Evolutionary conservation across 1,284 basidiomycete species (phyloP), one percentile per base, ranked within the genome.

Genomic region (Fomitiporia mediterranea): DNA sequence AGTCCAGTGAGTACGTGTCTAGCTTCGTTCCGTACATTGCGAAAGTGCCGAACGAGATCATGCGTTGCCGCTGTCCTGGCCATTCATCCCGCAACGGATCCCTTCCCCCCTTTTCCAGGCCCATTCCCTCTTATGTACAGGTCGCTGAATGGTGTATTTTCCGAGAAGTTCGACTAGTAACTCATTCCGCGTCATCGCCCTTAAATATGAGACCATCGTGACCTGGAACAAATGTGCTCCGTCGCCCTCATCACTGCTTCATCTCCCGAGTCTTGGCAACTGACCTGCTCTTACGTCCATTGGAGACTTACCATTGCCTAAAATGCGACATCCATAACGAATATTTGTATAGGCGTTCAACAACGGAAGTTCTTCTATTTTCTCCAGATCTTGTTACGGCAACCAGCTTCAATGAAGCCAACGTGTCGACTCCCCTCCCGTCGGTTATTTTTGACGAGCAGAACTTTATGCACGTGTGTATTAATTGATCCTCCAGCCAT

Each of bases 101-200:
- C 8, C n/a, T 53, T 19, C n/a, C 17, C 35, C 23, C 27, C 39
- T 21, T 52, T 30, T 37, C 30, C 40, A 23, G 37, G n/a, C 40
- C 15, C 19, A n/a, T 32, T 30, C 25, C n/a, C n/a, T n/a, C n/a
- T n/a, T n/a, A 25, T 44, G 15, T n/a, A 5, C 17, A 2, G 19
- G 28, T 44, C 51, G 40, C 43, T 44, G 43, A n/a, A 23, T 11
- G 5, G 30, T 13, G 4, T 11, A 23, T 34, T 15, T 30, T 34
- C 39, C 30, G 30, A 13, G 28, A 15, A 53, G 3, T 19, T 53
- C 35, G 27, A n/a, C 15, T 39, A 38, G 25, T 38, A 27, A 38
- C 53, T n/a, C 15, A 47, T 17, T 25, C 30, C 53, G 35, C 35
- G 43, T 40, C 43, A 55, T 55, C 23, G 32, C 53, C 46, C 32